Evolutionary conservation across 2,329 filamentous ascomycete genomes (phyloP), one percentile per base, ranked within the genome.

Genomic region (Paraconiothyrium sp.): DNA sequence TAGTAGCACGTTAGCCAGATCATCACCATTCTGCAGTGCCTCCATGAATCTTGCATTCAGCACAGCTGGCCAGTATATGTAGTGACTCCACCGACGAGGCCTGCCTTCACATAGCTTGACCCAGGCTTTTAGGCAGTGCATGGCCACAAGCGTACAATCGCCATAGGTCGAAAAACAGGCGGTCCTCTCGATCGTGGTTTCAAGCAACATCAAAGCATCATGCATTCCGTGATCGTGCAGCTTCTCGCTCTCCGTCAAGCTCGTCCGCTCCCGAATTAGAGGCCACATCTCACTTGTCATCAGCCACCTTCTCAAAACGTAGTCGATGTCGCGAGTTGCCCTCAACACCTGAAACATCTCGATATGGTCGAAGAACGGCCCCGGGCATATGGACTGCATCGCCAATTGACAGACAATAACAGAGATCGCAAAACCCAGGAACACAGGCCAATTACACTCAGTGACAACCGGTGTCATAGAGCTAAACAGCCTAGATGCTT

Each of bases 361-460:
- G 14, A 60, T n/a, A 34, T 60, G 51, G 32, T 56, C 52, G 34
- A 60, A 60, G 11, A 46, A 27, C 9, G 9, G 16, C 1, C 48
- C 39, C 5, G 44, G 58, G 37, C 57, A 59, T 11, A 20, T 48
- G 4, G 51, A 24, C 32, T 59, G 57, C n/a, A 39, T 51, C n/a
- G 43, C 58, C 14, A 60, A 51, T 8, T 60, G 51, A 27, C 54
- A 60, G 10, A 60, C 41, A 22, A 60, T 39, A 10, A 60, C 22
- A 8, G 51, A 46, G 10, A 39, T 27, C 24, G 27, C 58, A 27
- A 60, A 60, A 1, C 27, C 27, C 13, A 56, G 20, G 32, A 56
- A 37, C 8, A 35, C 35, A 13, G 37, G 20, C 58, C 58, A 60
- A 30, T 56, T 56, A 7, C 14, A 20, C 7, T 16, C 24, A 7